Evolutionary conservation across 306 rosid species (phyloP), one percentile per base, ranked within the genome.

Genomic region (Biancaea sappan): DNA sequence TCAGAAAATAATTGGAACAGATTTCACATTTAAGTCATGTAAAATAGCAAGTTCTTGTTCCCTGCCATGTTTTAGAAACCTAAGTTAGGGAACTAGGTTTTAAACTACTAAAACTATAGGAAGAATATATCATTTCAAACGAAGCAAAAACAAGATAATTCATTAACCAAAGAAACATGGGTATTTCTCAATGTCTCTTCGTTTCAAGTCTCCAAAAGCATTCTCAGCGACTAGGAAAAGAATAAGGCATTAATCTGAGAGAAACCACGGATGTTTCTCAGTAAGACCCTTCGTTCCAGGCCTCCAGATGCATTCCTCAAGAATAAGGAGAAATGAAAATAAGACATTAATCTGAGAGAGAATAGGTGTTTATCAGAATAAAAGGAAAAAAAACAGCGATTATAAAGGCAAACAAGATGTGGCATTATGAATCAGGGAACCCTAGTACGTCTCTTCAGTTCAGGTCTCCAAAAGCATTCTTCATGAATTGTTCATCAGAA

Each of bases 391-490:
- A 51, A 3, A 12, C 21, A 46, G 0, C 52, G 8, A 18, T 15
- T 16, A 46, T 7, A 15, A 1, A 46, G 12, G 21, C n/a, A 24
- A 46, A 15, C 21, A n/a, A 46, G 21, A n/a, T 4, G 52, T 15
- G 21, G 52, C 6, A 46, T 46, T 15, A 31, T 31, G 2, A 58
- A 15, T 58, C 2, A 14, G 6, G n/a, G 41, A 73, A 40, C 31
- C 38, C 13, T 13, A 28, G 13, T 12, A 73, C 41, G 83, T 61
- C 84, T 64, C 81, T 26, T 83, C 87, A 83, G 82, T 83, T 83
- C 84, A 84, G 84, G 84, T 77, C 87, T 84, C 84, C 87, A 67
- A 24, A 80, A 76, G 29, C 46, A 66, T 72, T 80, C 84, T 58
- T 44, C 87, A 77, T 38, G 53, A 34, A 22, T 5, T 73, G 15